These are phyloP conservation scores for Globisporangium spinosum DNA, from an alignment of 352 stramenopile genomes.

Conservation along the genomic window DNA sequence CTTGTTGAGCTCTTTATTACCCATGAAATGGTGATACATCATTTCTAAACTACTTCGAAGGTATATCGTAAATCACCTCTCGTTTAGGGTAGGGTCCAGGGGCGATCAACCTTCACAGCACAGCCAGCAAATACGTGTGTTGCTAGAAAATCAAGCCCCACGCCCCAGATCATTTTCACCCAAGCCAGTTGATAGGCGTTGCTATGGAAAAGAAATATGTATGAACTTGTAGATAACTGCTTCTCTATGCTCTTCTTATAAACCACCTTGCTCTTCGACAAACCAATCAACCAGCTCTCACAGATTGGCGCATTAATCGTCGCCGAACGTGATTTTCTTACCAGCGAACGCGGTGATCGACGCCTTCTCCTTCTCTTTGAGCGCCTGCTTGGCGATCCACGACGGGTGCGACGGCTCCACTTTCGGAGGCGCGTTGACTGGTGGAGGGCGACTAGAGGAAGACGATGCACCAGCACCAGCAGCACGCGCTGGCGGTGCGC, in stretches of 20 bases:
- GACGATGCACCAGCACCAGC: not conserved
- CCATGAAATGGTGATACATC: too few relatives aligned
- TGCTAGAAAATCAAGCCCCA: too few relatives aligned
- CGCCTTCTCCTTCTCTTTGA: conserved; percentile 81
- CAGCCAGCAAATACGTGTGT: too few relatives aligned
- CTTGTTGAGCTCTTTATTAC: too few relatives aligned
- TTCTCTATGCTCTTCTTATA: not conserved
- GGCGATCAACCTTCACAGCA: too few relatives aligned
- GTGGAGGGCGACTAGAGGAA: not conserved
- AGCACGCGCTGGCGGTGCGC: conserved; percentile 17
- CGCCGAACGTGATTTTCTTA: conserved; percentile 83
- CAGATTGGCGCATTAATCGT: conserved; percentile 24
- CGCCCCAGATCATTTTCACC: too few relatives aligned
- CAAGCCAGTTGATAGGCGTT: too few relatives aligned
- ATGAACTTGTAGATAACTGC: not conserved
- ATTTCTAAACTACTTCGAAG: too few relatives aligned
- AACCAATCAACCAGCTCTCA: not conserved
- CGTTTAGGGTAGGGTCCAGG: too few relatives aligned
- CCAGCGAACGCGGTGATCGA: conserved; percentile 63
- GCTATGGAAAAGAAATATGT: too few relatives aligned
- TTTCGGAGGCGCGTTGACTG: conserved; percentile 3
- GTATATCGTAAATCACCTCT: too few relatives aligned
- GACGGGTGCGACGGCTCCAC: conserved; percentile 48
- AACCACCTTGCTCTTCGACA: not conserved
- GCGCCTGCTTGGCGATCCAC: conserved; percentile 79